Base-by-base conservation (phyloP, 2,329 filamentous ascomycete species). In the Fusarium sp. region DNA sequence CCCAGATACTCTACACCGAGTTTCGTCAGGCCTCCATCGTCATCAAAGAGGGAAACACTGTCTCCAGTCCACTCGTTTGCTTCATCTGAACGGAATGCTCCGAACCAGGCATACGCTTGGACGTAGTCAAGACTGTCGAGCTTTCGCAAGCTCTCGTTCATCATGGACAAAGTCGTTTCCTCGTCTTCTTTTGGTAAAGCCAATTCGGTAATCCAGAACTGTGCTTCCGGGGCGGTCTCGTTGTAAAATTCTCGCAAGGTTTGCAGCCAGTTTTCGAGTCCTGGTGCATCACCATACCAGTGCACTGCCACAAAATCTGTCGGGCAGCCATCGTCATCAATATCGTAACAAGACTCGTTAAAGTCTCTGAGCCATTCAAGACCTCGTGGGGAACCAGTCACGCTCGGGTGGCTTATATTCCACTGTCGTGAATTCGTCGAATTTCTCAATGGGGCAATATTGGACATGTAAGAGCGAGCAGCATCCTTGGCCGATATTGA, bases 81-180 rank as follows among this genome's bases (percentile, higher is more conserved):
- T 48, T 84, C 79, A 27, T 82, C 77, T 0, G 78, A 74, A 2
- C 84, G 79, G 48, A 85, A 85, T 0, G 80, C 81, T 1, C 84
- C 84, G 64, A 84, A 85, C 84, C 84, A 85, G 0, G 84, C 83
- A 58, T 85, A 85, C 0, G 78, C 81, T 20, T 82, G 73, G 1
- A 85, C 80, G 23, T 81, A 80, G 13, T 82, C 78, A 0, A 78
- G 72, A 0, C 64, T 67, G 7, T 85, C 84, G 6, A 85, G 76
- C 57, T 82, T 82, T 0, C 68, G 32, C 14, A 85, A 68, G 39
- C 81, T 83, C 68, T 84, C 75, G 39, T 83, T 85, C 82, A 85
- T 82, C 84, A 85, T 85, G 3, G 77, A 68, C 3, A 82, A 62
- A 1, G 83, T 85, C 2, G 76, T 78, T 3, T 82, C 81, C 3